These are phyloP conservation scores for Hansenula anomala DNA, from an alignment of 1,139 yeast genomes.

Conservation along the genomic window DNA sequence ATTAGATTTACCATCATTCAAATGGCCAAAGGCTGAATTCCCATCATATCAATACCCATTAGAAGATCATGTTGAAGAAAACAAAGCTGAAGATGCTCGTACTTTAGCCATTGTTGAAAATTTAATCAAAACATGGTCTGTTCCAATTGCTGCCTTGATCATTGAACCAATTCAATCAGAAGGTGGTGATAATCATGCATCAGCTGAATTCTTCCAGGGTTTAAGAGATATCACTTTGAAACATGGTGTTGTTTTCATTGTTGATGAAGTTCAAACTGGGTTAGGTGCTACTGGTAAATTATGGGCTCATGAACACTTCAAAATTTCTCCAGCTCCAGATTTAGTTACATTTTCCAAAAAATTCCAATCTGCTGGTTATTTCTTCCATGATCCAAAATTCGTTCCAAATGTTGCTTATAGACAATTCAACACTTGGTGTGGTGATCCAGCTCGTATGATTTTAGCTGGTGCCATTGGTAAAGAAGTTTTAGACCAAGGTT, in stretches of 20 bases:
- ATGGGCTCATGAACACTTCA: conserved; percentile 74
- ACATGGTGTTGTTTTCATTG: conserved; percentile 54
- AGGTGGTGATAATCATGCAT: conserved; percentile 71
- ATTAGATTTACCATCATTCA: conserved; percentile 69
- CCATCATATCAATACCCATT: conserved; percentile 65
- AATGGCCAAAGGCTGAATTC: conserved; percentile 76
- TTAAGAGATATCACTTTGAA: conserved; percentile 58
- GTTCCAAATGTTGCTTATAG: conserved; percentile 63
- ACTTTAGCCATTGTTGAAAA: conserved; percentile 55
- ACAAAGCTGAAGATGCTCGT: conserved; percentile 54
- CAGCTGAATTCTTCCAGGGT: conserved; percentile 57
- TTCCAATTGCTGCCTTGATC: conserved; percentile 62
- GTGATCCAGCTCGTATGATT: conserved; percentile 68
- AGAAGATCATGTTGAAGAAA: conserved; percentile 44
- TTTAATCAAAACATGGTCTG: conserved; percentile 41
- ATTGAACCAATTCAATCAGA: conserved; percentile 74
- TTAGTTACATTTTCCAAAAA: conserved; percentile 73
- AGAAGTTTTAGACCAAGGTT: conserved; percentile 48
- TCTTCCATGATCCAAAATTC: conserved; percentile 58
- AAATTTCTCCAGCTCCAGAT: conserved; percentile 60
- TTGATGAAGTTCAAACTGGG: conserved; percentile 76
- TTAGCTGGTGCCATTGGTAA: conserved; percentile 60
- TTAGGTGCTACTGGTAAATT: conserved; percentile 68
- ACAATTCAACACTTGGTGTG: conserved; percentile 84
- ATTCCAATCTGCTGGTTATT: conserved; percentile 78